A percentile compares a stretch with the other conserved stretches of the same genome.
phyloP scores from a whole-genome alignment of 2,329 filamentous ascomycete genomes.

The Penicillium nordicum region DNA sequence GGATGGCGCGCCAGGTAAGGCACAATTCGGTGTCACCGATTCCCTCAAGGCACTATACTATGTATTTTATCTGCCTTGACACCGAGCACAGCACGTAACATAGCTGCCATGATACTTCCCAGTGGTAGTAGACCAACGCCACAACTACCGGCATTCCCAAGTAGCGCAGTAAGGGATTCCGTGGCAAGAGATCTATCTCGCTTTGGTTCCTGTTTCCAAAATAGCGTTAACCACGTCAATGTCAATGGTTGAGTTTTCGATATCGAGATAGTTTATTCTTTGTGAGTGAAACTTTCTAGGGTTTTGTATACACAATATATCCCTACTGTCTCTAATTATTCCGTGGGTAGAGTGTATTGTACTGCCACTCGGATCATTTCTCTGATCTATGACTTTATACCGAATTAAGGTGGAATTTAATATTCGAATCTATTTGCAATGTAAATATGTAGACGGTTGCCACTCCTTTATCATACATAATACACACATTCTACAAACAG shows the following conservation, averaged over 20 bases:
- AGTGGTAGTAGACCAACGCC: not conserved
- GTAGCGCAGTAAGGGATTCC: not conserved
- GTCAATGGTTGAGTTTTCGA: too few species aligned
- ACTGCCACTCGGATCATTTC: not conserved
- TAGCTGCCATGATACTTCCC: not conserved
- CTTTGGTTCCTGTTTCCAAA: not conserved
- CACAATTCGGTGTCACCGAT: slow-evolving; percentile 44
- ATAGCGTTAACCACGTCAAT: not conserved
- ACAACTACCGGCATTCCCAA: not conserved
- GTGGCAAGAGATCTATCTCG: not conserved
- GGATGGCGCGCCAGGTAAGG: slow-evolving; percentile 40
- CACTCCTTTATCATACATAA: not conserved
- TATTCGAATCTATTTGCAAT: too few species aligned
- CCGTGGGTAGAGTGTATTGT: not conserved
- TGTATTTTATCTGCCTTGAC: too few species aligned
- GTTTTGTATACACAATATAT: not conserved
- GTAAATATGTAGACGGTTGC: too few species aligned
- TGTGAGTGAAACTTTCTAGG: too few species aligned
- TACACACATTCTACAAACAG: not conserved
- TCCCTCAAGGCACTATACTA: not conserved
- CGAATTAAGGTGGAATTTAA: not conserved
- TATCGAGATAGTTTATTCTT: too few species aligned
- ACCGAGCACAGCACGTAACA: not conserved
- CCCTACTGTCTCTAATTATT: not conserved
- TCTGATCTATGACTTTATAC: not conserved